These are phyloP conservation scores for Passiflora organensis DNA, from an alignment of 345 rosid species.

Conservation along the genomic window DNA sequence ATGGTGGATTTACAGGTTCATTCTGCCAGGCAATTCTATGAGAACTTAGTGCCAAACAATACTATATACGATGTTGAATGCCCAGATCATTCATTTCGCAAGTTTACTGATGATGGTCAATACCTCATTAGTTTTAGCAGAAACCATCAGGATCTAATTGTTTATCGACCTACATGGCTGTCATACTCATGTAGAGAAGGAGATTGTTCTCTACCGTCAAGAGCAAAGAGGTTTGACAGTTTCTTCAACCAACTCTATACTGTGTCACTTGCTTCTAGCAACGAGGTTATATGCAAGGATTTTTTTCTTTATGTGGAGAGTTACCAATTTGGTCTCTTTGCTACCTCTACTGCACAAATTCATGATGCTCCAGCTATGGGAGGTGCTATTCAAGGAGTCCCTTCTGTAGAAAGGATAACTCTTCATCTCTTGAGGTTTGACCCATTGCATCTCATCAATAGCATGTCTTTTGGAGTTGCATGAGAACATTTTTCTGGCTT, in stretches of 20 bases:
- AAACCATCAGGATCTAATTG: conserved; percentile 77
- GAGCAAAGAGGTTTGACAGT: conserved; percentile 73
- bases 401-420: conserved; percentile 76
- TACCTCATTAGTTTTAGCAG: conserved; percentile 87
- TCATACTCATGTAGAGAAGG: conserved; percentile 60
- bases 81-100: conserved; percentile 87
- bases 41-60: conserved; percentile 79
- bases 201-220: conserved; percentile 58
- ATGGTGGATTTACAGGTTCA: conserved; percentile 54
- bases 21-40: conserved; percentile 74
- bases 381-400: conserved; percentile 79
- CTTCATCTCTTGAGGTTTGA: conserved; percentile 66
- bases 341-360: conserved; percentile 79
- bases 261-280: conserved; percentile 69
- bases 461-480: neutral
- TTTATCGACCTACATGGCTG: conserved; percentile 82
- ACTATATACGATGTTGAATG: conserved; percentile 81
- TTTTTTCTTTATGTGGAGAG: conserved; percentile 72
- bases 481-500: neutral
- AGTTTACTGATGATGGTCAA: conserved; percentile 92
- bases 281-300: conserved; percentile 83
- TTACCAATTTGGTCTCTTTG: conserved; percentile 74
- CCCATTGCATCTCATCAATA: neutral
- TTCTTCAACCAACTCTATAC: conserved; percentile 71
- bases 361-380: conserved; percentile 66